Evolutionary conservation across 2,329 filamentous ascomycete genomes (phyloP).

Genomic region (Sporothrix variecibatus): DNA sequence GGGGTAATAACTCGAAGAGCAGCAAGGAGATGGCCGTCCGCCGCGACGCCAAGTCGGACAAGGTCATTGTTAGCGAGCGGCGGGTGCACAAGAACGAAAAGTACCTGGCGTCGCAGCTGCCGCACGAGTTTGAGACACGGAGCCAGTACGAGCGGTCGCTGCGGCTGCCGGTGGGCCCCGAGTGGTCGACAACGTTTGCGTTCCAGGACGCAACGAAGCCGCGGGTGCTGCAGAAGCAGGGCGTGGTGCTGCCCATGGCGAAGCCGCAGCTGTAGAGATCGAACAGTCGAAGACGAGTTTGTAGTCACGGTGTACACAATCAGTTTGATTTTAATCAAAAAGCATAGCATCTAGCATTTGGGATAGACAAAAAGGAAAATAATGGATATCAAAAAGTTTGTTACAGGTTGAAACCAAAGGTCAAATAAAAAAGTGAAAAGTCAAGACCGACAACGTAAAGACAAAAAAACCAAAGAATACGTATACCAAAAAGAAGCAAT

Average conservation of each 20-base stretch:
- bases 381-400: slow-evolving; percentile 17
- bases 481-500: neutral
- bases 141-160: slow-evolving; percentile 90
- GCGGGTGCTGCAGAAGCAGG: slow-evolving; percentile 85
- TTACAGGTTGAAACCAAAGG: neutral
- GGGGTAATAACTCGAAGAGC: slow-evolving; percentile 48
- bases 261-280: slow-evolving; percentile 57
- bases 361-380: slow-evolving; percentile 1
- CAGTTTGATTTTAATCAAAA: slow-evolving; percentile 1
- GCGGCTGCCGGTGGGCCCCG: slow-evolving; percentile 82
- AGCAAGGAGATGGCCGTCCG: slow-evolving; percentile 70
- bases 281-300: neutral
- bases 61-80: slow-evolving; percentile 93
- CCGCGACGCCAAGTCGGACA: slow-evolving; percentile 77
- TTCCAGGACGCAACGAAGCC: slow-evolving; percentile 91
- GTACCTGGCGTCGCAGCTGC: slow-evolving; percentile 80
- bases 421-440: neutral
- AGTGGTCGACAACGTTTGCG: slow-evolving; percentile 95
- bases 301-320: neutral
- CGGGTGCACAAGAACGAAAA: slow-evolving; percentile 85
- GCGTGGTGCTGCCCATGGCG: slow-evolving; percentile 82
- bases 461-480: neutral
- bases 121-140: slow-evolving; percentile 84
- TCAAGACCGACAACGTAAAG: neutral
- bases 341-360: slow-evolving; percentile 18